phyloP scores from a whole-genome alignment of 192 early-diverging fungal species.

The Paraglomus brasilianum region DNA sequence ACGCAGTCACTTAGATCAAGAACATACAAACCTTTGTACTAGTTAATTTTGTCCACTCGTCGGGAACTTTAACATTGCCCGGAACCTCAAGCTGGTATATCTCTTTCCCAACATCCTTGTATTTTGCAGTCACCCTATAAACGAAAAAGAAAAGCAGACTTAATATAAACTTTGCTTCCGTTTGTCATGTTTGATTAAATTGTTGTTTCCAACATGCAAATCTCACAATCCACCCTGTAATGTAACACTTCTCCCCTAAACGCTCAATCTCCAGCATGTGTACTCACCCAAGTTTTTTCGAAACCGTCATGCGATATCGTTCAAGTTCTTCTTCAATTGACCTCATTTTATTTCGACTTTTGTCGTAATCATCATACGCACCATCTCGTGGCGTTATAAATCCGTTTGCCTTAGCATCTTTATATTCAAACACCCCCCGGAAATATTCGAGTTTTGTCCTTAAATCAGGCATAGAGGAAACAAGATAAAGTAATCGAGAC shows the following conservation, averaged over 20 bases:
- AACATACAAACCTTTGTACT: constrained; percentile 64
- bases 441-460: constrained; percentile 69
- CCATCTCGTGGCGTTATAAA: constrained; percentile 68
- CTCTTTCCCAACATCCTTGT: constrained; percentile 94
- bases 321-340: constrained; percentile 69
- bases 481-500: too few relatives aligned
- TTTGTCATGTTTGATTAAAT: neutral
- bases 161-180: neutral
- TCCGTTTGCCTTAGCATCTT: constrained; percentile 54
- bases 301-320: constrained; percentile 61
- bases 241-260: constrained; percentile 1
- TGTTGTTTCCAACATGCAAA: neutral
- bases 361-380: constrained; percentile 79
- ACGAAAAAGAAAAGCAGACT: neutral
- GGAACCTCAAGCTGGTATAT: constrained; percentile 92
- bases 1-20: neutral
- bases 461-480: constrained; percentile 50
- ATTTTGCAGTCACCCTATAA: constrained; percentile 58
- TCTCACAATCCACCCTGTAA: neutral
- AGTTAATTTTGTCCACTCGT: constrained; percentile 73
- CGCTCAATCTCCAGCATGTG: neutral
- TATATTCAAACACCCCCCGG: constrained; percentile 70
- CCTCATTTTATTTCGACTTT: constrained; percentile 51
- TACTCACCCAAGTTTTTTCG: constrained; percentile 60
- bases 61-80: constrained; percentile 68